Evolutionary conservation across 441 rosid species (phyloP), one percentile per base, ranked within the genome.

Genomic region (Geranium incanum): DNA sequence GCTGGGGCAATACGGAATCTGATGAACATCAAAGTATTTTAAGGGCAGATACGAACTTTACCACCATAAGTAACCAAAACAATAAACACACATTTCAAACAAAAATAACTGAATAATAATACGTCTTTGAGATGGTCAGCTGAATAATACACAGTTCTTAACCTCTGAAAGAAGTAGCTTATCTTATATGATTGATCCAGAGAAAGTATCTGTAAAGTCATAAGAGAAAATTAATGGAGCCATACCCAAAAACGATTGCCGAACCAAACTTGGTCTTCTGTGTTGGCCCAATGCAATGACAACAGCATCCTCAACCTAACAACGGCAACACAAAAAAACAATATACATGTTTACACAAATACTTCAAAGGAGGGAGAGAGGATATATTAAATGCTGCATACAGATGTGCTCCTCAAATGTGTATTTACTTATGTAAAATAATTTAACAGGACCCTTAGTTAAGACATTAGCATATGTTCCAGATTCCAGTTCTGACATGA

Each of bases 281-380:
- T 75, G 81, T 72, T 76, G 89, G 3, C 90, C 84, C 74, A 89
- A 73, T 69, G 92, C 93, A 74, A 89, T 90, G 43, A 81, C 75
- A 71, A 92, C 88, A 0, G 99, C 97, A 74, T 92, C 97, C 76
- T 92, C 99, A 75, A 95, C 91, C 98, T 95, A 77, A 59, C 52
- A 74, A 52, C 66, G 71, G 36, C 55, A 67, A 16, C 6, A 65
- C 55, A 71, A 66, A 18, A 72, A 3, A 43, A 38, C 18, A 63
- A 66, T 48, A 16, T 23, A 38, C 12, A 18, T 11, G 12, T 50
- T 48, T 50, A 50, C 4, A 50, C 4, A 50, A n/a, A n/a, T n/a
- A 50, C 6, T 28, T 28, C 33, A 28, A 28, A 28, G 33, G 33
- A 28, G 33, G 33, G 33, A 28, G 33, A 28, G 33, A 28, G 33